Base-by-base conservation (phyloP, 306 rosid species). In the Fragaria ananassa region DNA sequence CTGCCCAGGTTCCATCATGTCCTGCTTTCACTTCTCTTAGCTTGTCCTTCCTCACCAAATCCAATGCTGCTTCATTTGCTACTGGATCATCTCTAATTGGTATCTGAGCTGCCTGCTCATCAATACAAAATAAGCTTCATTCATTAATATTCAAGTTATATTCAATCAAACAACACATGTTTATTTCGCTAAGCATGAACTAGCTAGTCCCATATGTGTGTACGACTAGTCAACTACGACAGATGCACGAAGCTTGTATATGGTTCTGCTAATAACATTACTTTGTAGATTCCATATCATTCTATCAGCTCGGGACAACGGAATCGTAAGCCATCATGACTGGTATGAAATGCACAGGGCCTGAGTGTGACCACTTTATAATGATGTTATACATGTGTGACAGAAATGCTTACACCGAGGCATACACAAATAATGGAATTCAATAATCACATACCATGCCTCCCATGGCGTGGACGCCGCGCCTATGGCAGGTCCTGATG, bases 1-100 rank as follows among this genome's bases (percentile, higher is more conserved):
- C 97, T 68, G 97, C 98, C 97, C 97, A 95, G 4, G 97, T 94
- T 63, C 98, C 97, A 75, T 92, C 98, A 68, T 95, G 97, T 10
- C 98, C 98, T 73, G 91, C 97, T 63, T 83, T 85, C 66, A 85
- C 98, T 72, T 95, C 97, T 76, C 96, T 87, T 10, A 85, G 87
- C 74, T 94, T 94, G 92, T 94, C 97, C 83, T 89, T 94, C 81
- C 82, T 92, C 66, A 94, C 97, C 41, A 89, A 74, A 37, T 89
- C 96, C 58, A 92, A 34, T 25, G 97, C 97, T 74, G 87, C 93
- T 79, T 95, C 93, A 56, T 90, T 90, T 7, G 97, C 97, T n/a
- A 39, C 83, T 1, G 90, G 90, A 58, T 95, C 96, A 58, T 88
- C 95, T 56, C 80, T 81, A 2, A 95, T 89, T 35, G 97, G 98